phyloP scores from a whole-genome alignment of 352 stramenopile genomes.

The Pythium volutum region DNA sequence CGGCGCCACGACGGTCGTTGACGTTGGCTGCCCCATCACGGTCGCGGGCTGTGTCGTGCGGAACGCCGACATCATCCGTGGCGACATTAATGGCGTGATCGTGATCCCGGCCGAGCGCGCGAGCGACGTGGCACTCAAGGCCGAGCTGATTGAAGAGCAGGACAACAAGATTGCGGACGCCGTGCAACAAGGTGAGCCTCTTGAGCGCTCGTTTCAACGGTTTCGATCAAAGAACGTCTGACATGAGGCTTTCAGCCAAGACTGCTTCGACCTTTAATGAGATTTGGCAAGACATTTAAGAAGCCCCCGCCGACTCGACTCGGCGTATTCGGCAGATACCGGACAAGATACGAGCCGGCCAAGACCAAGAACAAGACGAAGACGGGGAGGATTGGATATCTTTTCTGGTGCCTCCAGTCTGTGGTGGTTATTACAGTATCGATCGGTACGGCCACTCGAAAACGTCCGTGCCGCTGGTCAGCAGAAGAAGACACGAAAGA shows the following conservation, averaged over 20 bases:
- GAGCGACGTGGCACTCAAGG: constrained; percentile 63
- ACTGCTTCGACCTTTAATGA: constrained; percentile 35
- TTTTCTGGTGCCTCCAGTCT: too few relatives aligned
- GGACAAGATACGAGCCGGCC: too few relatives aligned
- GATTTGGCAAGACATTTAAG: constrained; percentile 39
- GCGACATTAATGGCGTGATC: constrained; percentile 79
- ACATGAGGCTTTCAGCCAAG: constrained; percentile 40
- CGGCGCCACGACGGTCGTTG: constrained; percentile 55
- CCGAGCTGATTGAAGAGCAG: constrained; percentile 77
- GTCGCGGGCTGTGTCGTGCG: constrained; percentile 76
- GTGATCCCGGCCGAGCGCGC: constrained; percentile 73
- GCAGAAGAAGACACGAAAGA: too few relatives aligned
- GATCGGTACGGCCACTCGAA: too few relatives aligned
- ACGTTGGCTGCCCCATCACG: constrained; percentile 65
- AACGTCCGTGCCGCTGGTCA: too few relatives aligned
- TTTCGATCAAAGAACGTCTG: constrained; percentile 74
- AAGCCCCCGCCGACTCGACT: background rate
- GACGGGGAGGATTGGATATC: too few relatives aligned
- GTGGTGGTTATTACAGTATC: too few relatives aligned
- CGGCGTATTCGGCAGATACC: background rate
- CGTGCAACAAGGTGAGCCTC: constrained; percentile 71
- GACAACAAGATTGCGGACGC: constrained; percentile 76
- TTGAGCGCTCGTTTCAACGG: constrained; percentile 74
- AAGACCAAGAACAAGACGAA: too few relatives aligned
- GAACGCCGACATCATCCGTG: constrained; percentile 76